Percentiles rank a stretch among this genome's conserved stretches.
Conservation (phyloP, 129 eudicot species). For the Daucus carota region DNA sequence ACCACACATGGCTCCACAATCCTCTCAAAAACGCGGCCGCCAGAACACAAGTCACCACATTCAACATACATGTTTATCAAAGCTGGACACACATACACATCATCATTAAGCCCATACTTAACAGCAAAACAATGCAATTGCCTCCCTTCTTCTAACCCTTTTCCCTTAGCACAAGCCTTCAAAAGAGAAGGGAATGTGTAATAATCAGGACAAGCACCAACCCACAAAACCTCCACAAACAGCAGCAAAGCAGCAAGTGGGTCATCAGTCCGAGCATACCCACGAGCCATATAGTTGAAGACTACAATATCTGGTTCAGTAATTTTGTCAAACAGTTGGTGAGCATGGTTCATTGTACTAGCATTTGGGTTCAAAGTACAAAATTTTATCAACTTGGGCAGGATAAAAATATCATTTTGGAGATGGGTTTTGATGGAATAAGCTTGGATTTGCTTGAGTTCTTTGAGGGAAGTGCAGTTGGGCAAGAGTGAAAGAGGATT, state of each 20-base stretch:
- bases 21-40: conserved; percentile 26
- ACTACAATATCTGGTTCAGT: conserved; percentile 31
- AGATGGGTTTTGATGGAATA: conserved; percentile 29
- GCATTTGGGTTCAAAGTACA: conserved; percentile 23
- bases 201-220: conserved; percentile 27
- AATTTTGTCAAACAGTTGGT: conserved; percentile 35
- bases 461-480: conserved; percentile 31
- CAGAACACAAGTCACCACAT: conserved; percentile 28
- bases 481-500: conserved; percentile 31
- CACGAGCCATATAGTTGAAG: conserved; percentile 46
- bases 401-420: conserved; percentile 15
- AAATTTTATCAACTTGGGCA: conserved; percentile 26
- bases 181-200: conserved; percentile 43
- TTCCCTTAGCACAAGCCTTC: conserved; percentile 33
- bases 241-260: conserved; percentile 25
- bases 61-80: conserved; percentile 40
- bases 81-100: conserved; percentile 30
- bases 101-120: conserved; percentile 22
- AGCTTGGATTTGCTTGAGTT: conserved; percentile 43
- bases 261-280: conserved; percentile 34
- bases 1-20: conserved; percentile 35
- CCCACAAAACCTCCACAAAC: conserved; percentile 9
- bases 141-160: conserved; percentile 37
- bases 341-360: conserved; percentile 34
- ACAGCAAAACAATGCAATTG: conserved; percentile 40